Evolutionary conservation across 495 filamentous ascomycete species (phyloP).

Genomic region (Penicillium alfredii): DNA sequence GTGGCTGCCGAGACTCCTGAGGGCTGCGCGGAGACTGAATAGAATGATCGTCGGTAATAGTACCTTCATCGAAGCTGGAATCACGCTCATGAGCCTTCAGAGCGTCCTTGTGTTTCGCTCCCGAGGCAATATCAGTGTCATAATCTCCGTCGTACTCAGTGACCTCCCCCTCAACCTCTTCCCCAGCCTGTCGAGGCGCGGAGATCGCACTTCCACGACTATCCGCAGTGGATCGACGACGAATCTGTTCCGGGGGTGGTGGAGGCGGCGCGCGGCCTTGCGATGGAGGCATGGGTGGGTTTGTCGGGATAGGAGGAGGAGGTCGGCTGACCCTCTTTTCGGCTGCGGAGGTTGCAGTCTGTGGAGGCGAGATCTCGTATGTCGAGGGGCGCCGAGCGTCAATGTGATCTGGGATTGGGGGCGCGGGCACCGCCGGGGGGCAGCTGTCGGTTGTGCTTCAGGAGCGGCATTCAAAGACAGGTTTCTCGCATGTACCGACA

Average conservation of each 20-base stretch:
- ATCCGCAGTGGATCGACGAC: constrained; percentile 58
- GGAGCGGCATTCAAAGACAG: constrained; percentile 35
- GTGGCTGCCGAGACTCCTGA: constrained; percentile 46
- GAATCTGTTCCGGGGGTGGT: constrained; percentile 57
- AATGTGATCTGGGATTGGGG: constrained; percentile 43
- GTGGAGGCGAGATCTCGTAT: constrained; percentile 45
- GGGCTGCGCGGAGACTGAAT: constrained; percentile 44
- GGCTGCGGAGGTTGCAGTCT: constrained; percentile 36
- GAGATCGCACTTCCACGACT: constrained; percentile 33
- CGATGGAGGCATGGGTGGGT: constrained; percentile 42
- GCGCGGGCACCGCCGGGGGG: constrained; percentile 40
- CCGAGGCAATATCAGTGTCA: constrained; percentile 92
- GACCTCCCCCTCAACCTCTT: constrained; percentile 71
- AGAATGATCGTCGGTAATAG: constrained; percentile 47
- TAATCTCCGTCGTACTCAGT: constrained; percentile 98
- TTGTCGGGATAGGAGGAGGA: constrained; percentile 47
- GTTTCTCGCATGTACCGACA: constrained; percentile 59
- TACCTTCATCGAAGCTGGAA: constrained; percentile 60
- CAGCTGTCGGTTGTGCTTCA: constrained; percentile 33
- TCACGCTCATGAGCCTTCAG: constrained; percentile 76
- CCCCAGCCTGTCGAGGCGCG: constrained; percentile 38
- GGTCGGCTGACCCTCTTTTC: constrained; percentile 48
- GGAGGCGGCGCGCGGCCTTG: constrained; percentile 71
- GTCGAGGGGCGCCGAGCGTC: constrained; percentile 38
- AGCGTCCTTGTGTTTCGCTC: constrained; percentile 85